A percentile compares a stretch with the other conserved stretches of the same genome.
phyloP scores from a whole-genome alignment of 306 rosid species.

The Prunus salicina region DNA sequence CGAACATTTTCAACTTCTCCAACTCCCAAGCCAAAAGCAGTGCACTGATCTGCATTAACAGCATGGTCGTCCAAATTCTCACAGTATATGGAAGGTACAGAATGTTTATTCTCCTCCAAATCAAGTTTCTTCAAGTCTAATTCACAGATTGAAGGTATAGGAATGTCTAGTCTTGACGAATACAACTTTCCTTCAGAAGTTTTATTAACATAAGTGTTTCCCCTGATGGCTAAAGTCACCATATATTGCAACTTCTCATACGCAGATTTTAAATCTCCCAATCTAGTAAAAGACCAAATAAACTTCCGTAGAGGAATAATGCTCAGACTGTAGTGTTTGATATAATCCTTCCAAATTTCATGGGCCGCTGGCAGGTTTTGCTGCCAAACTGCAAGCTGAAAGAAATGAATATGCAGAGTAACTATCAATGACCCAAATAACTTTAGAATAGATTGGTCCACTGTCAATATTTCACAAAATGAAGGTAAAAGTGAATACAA shows the following conservation, averaged over 20 bases:
- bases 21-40: conserved; percentile 24
- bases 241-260: conserved; percentile 55
- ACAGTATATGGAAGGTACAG: conserved; percentile 18
- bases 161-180: conserved; percentile 66
- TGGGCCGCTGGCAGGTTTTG: conserved; percentile 61
- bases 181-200: conserved; percentile 36
- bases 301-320: conserved; percentile 28
- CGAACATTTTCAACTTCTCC: conserved; percentile 28
- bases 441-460: background rate
- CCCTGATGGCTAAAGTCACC: conserved; percentile 52
- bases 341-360: conserved; percentile 67
- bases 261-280: conserved; percentile 38
- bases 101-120: conserved; percentile 32
- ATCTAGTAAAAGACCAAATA: conserved; percentile 40
- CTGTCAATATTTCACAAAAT: background rate
- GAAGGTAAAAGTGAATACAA: background rate
- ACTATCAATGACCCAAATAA: background rate
- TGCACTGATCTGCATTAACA: conserved; percentile 21
- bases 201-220: conserved; percentile 29
- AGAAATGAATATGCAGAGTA: conserved; percentile 14
- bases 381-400: conserved; percentile 84
- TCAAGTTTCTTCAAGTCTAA: conserved; percentile 30
- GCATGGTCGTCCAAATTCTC: conserved; percentile 25
- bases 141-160: conserved; percentile 54
- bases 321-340: conserved; percentile 38